Base-by-base conservation (phyloP, 2,329 filamentous ascomycete species). In the Mycocentrospora acerina region DNA sequence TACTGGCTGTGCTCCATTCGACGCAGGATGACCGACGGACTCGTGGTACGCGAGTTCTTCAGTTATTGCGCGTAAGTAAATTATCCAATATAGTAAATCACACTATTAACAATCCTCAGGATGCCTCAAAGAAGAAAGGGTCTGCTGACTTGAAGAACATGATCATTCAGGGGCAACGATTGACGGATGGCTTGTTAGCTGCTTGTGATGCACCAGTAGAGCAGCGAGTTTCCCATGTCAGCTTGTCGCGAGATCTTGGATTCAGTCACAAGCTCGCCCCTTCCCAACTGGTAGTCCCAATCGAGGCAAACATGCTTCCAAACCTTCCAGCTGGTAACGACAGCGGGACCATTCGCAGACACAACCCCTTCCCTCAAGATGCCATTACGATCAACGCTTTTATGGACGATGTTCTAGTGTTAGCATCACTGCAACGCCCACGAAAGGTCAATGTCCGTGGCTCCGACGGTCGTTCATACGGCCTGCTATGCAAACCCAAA, bases 401-500 rank as follows among this genome's bases (percentile, higher is more conserved):
- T 65, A 70, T 85, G 26, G 91, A 98, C 54, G 87, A 96, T 41
- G 93, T 96, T 0, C 72, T 95, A 16, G 87, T 98, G 4, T 75
- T 98, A 14, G 88, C 86, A 40, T 98, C 94, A 2, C 78, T 98
- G 3, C 91, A 95, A 41, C 90, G 93, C 53, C 93, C 94, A 10
- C 83, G 91, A 34, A 93, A 91, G 53, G 81, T 99, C 37, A 93
- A 83, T 12, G 87, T 93, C 6, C 81, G 88, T 37, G 93, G 91
- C 1, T 91, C 88, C 0, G 90, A 99, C 67, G 93, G 94, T 7
- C 86, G 85, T 42, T 78, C 79, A 13, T 98, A 98, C 65, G 88
- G 88, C 49, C 80, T 98, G 7, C 78, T 99, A 39, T 94, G 95
- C 73, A 98, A 99, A 62, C 94, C 93, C 7, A 97, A 97, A 66